phyloP scores from a whole-genome alignment of 2,329 filamentous ascomycete species.

The Furcasterigmium furcatum region DNA sequence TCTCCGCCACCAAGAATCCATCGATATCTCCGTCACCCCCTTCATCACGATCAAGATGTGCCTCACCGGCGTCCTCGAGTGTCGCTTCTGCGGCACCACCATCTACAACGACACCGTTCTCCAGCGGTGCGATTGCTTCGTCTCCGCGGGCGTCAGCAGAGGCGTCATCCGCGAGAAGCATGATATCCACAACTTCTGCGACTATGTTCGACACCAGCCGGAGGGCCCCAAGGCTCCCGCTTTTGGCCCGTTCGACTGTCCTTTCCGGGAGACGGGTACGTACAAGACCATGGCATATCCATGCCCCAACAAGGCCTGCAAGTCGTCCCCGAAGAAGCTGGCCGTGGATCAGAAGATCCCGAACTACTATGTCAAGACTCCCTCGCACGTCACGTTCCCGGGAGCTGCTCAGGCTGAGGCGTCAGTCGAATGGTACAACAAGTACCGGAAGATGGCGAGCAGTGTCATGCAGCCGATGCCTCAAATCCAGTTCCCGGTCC shows the following conservation, averaged over 20 bases:
- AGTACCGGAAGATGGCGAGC: background rate
- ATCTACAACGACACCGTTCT: background rate
- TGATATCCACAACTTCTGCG: background rate
- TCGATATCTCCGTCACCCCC: too few species aligned
- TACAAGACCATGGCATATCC: background rate
- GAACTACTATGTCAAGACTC: background rate
- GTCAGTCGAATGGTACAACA: background rate
- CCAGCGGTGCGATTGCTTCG: background rate
- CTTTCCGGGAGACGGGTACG: background rate
- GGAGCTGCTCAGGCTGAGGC: background rate
- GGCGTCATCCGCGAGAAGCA: background rate
- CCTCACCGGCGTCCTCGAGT: background rate
- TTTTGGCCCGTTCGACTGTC: background rate
- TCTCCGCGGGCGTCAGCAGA: background rate
- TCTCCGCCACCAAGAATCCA: too few species aligned
- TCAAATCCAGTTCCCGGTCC: too few species aligned
- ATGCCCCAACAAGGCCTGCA: background rate
- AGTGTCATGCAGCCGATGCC: too few species aligned
- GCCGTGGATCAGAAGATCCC: background rate
- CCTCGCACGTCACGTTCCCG: background rate
- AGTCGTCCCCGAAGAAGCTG: background rate
- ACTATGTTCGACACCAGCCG: background rate
- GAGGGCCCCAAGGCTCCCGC: background rate
- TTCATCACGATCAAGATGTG: background rate
- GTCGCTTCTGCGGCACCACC: background rate